A percentile compares a stretch with the other conserved stretches of the same genome.
phyloP scores from a whole-genome alignment of 306 rosid species.

The Mucuna pruriens region DNA sequence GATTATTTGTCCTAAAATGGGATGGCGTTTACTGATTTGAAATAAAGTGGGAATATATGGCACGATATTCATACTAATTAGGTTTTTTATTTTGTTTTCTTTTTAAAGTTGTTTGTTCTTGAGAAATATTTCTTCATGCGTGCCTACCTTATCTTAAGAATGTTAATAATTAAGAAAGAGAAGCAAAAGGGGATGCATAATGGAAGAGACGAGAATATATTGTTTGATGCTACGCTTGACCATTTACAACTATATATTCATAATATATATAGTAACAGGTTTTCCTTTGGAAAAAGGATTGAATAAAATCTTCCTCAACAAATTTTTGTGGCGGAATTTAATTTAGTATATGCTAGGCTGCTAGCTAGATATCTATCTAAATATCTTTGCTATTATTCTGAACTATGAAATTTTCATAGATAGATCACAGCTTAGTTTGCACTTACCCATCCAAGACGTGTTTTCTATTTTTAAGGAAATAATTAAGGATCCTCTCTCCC shows the following conservation, averaged over 20 bases:
- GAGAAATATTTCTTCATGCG: not conserved
- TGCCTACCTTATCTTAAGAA: not conserved
- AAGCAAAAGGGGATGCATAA: too few species aligned
- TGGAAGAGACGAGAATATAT: too few species aligned
- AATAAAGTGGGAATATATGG: conserved; percentile 41
- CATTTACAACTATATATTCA: too few species aligned
- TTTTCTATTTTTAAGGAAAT: not conserved
- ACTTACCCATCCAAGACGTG: not conserved
- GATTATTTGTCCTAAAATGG: conserved; percentile 22
- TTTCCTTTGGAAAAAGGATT: not conserved
- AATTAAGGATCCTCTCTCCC: not conserved
- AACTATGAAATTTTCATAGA: not conserved
- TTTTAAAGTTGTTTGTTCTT: not conserved
- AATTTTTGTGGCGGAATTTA: not conserved
- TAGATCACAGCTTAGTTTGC: not conserved
- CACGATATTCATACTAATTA: not conserved
- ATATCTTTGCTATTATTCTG: not conserved
- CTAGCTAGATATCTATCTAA: not conserved
- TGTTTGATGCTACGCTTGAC: too few species aligned
- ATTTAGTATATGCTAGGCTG: not conserved
- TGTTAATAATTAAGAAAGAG: not conserved
- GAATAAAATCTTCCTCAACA: not conserved
- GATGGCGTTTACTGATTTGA: conserved; percentile 44
- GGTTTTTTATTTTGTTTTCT: not conserved
- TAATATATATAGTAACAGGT: too few species aligned